Conservation (phyloP, 2,329 filamentous ascomycete genomes). For the Herpotrichia juniperi region DNA sequence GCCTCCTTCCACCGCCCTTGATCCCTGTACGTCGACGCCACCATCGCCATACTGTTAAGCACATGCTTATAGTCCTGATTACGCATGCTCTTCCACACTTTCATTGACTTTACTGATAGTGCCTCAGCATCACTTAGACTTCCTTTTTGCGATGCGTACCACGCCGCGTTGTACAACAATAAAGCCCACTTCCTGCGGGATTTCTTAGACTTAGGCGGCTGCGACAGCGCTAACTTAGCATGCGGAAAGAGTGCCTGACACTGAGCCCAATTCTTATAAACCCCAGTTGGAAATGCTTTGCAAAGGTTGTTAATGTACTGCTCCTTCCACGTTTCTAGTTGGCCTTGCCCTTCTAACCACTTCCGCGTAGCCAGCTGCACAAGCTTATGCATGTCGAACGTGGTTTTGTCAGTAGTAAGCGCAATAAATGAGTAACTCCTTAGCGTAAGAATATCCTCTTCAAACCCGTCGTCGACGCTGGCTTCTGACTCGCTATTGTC, state of each 20-base stretch:
- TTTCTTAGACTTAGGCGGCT: neutral
- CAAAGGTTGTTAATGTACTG: neutral
- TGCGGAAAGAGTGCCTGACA: too few species aligned
- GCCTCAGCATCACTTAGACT: neutral
- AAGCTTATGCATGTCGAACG: neutral
- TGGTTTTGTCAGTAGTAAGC: neutral
- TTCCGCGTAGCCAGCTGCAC: slow-evolving; percentile 15
- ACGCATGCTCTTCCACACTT: neutral
- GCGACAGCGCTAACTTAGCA: neutral
- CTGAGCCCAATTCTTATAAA: too few species aligned
- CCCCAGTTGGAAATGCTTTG: neutral
- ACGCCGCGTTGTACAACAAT: neutral
- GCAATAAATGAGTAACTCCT: too few species aligned
- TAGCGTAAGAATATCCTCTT: too few species aligned
- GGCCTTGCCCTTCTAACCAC: neutral
- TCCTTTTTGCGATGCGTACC: neutral
- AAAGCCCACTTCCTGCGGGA: neutral
- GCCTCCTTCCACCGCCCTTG: too few species aligned
- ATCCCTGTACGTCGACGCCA: too few species aligned
- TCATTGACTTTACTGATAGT: neutral
- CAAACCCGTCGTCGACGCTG: too few species aligned
- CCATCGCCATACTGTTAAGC: too few species aligned
- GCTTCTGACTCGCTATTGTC: too few species aligned
- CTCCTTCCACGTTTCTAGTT: neutral
- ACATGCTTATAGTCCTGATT: too few species aligned